Conservation (phyloP, 441 rosid species). For the Bocquillonia castaneifolia region DNA sequence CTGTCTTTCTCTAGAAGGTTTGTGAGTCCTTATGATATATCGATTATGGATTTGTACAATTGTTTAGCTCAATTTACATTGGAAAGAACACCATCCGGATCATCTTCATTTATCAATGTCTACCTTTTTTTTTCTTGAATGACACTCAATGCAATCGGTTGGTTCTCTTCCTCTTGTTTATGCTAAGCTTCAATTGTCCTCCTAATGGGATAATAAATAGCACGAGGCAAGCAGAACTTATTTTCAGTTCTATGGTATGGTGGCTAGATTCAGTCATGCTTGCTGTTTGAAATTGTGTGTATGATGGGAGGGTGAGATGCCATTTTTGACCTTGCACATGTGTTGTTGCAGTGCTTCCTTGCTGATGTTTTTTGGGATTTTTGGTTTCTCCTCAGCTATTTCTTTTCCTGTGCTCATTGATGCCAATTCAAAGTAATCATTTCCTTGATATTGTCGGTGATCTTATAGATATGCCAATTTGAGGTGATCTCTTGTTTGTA, state of each 20-base stretch:
- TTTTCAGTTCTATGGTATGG: not conserved
- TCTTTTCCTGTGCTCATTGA: not conserved
- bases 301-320: not conserved
- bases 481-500: not conserved
- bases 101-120: not conserved
- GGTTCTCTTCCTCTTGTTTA: not conserved
- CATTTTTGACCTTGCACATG: not conserved
- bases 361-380: not conserved
- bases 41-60: not conserved
- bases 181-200: not conserved
- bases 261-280: not conserved
- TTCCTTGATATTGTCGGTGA: slow-evolving; percentile 7
- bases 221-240: no score
- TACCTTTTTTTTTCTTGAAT: not conserved
- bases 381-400: not conserved
- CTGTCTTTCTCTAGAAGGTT: not conserved
- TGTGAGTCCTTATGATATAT: not conserved
- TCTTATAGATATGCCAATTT: not conserved
- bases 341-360: not conserved
- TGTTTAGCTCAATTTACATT: not conserved
- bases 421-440: not conserved
- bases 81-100: not conserved
- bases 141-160: not conserved
- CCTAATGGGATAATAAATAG: no score
- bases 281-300: not conserved